A percentile compares a stretch with the other conserved stretches of the same genome.
Conservation (phyloP, 2,329 filamentous ascomycete species). For the Colletotrichum sublineola region DNA sequence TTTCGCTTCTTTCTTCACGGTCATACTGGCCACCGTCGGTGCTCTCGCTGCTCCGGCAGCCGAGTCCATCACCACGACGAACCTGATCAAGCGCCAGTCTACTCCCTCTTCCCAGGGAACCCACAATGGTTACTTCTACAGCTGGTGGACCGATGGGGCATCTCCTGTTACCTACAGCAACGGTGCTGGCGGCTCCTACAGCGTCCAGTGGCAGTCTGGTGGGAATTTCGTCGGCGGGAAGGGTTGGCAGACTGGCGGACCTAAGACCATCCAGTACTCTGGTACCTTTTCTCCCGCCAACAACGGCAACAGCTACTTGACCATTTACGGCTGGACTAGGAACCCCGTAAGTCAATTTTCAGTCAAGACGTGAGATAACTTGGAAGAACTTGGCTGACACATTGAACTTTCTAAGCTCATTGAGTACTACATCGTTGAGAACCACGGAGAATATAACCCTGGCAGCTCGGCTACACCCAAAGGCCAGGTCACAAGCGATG, state of each 20-base stretch:
- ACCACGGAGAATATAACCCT: constrained; percentile 55
- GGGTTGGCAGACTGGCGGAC: constrained; percentile 67
- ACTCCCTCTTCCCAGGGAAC: constrained; percentile 47
- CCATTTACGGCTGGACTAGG: constrained; percentile 56
- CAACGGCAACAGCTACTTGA: constrained; percentile 53
- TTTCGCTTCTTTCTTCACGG: constrained; percentile 38
- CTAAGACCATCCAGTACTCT: constrained; percentile 51
- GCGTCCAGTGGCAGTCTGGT: constrained; percentile 57
- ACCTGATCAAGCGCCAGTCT: constrained; percentile 36
- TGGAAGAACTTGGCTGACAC: not conserved
- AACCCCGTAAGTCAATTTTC: constrained; percentile 48
- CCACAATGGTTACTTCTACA: constrained; percentile 59
- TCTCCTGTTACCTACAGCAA: constrained; percentile 60
- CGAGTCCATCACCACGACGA: constrained; percentile 19
- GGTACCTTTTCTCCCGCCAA: constrained; percentile 49
- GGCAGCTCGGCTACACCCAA: constrained; percentile 49
- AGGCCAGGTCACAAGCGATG: constrained; percentile 54
- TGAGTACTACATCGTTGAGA: constrained; percentile 49
- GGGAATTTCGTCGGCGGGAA: constrained; percentile 71
- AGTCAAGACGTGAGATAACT: too few species aligned
- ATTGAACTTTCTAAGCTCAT: constrained; percentile 14
- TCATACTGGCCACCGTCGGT: constrained; percentile 35
- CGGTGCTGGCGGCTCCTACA: constrained; percentile 58
- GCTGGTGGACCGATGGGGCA: constrained; percentile 59
- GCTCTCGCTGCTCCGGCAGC: constrained; percentile 35